Conservation (phyloP, 768 basidiomycete genomes). For the Holtermannia corniformis region DNA sequence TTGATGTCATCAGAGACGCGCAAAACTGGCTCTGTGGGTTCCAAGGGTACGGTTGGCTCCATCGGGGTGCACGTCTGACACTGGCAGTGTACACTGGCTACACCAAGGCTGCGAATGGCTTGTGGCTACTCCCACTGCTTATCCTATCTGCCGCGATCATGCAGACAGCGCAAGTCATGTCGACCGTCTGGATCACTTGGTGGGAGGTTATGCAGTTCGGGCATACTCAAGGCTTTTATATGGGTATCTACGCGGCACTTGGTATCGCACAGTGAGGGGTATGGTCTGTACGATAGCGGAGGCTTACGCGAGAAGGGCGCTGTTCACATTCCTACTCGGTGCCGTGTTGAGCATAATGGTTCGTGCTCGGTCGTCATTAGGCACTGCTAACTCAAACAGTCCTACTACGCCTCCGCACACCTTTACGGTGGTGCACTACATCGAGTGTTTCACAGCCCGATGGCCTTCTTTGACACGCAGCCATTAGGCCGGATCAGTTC, state of each 20-base stretch:
- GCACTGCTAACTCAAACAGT: too few relatives aligned
- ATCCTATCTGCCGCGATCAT: slow-evolving; percentile 50
- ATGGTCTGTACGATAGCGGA: too few relatives aligned
- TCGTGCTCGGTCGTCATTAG: too few relatives aligned
- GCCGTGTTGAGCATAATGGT: slow-evolving; percentile 51
- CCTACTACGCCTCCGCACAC: slow-evolving; percentile 54
- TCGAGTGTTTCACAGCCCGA: too few relatives aligned
- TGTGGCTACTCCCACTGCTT: slow-evolving; percentile 49
- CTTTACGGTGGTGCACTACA: slow-evolving; percentile 53
- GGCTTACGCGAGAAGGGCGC: too few relatives aligned
- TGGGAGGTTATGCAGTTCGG: slow-evolving; percentile 56
- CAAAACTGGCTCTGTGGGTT: slow-evolving; percentile 51
- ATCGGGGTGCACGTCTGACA: slow-evolving; percentile 10
- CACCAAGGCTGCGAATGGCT: slow-evolving; percentile 51
- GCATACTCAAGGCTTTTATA: slow-evolving; percentile 54
- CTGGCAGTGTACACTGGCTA: slow-evolving; percentile 56
- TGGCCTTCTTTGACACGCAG: too few relatives aligned
- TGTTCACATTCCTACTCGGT: slow-evolving; percentile 56
- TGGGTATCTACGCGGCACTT: slow-evolving; percentile 55
- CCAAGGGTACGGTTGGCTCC: slow-evolving; percentile 13
- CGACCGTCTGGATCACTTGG: slow-evolving; percentile 59
- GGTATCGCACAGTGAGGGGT: slow-evolving; percentile 57
- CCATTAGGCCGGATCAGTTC: too few relatives aligned
- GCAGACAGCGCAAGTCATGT: slow-evolving; percentile 49
- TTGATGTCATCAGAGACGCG: slow-evolving; percentile 58